These are phyloP conservation scores for Pseudopyricularia javanii DNA, from an alignment of 2,329 filamentous ascomycete genomes.

Conservation along the genomic window DNA sequence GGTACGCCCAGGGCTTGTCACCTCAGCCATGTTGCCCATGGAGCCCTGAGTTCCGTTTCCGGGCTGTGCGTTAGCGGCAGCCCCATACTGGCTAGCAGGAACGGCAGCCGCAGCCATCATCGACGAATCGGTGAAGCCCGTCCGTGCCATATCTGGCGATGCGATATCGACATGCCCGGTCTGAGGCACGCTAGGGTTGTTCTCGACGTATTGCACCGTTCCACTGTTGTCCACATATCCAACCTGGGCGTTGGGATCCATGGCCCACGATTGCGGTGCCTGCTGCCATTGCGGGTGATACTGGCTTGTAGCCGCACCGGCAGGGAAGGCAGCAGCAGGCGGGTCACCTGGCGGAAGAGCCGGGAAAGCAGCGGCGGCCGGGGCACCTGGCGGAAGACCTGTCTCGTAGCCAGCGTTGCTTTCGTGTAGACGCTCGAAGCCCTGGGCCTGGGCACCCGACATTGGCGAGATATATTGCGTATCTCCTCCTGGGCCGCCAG, in stretches of 20 bases:
- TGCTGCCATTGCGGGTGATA: conserved; percentile 1
- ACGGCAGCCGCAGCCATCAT: not conserved
- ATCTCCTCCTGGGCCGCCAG: conserved; percentile 20
- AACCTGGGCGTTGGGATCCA: not conserved
- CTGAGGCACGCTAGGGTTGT: not conserved
- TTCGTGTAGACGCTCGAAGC: conserved; percentile 24
- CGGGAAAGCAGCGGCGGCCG: not conserved
- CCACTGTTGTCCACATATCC: conserved; percentile 2
- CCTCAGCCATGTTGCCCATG: not conserved
- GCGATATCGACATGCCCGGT: not conserved
- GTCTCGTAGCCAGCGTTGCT: conserved; percentile 19
- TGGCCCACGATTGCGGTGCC: not conserved
- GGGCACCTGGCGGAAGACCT: conserved; percentile 7
- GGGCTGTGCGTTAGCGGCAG: not conserved
- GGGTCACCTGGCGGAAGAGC: conserved; percentile 5
- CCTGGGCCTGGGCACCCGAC: conserved; percentile 17
- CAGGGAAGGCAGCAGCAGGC: not conserved
- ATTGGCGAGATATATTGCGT: conserved; percentile 22
- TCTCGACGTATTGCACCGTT: conserved; percentile 2
- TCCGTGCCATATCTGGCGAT: not conserved
- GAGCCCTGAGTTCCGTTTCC: not conserved
- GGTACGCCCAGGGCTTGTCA: conserved; percentile 1
- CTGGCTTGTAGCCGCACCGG: not conserved
- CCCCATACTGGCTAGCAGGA: not conserved
- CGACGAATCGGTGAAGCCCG: not conserved